These are phyloP conservation scores for Lactifluus subvellereus DNA, from an alignment of 768 basidiomycete species.

Conservation along the genomic window DNA sequence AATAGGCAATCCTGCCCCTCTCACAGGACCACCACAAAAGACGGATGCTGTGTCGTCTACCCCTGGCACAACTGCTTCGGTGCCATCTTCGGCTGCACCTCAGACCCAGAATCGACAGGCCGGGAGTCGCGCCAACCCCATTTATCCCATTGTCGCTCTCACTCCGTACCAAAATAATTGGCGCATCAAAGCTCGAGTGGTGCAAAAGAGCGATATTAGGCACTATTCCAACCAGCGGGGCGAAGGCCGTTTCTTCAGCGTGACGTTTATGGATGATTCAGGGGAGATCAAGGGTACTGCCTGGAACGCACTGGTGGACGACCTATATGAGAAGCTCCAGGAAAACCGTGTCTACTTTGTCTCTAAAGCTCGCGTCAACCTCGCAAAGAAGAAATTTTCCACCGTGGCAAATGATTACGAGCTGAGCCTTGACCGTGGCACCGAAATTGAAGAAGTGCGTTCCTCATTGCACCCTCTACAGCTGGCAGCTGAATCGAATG, in stretches of 20 bases:
- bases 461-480: background rate
- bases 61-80: conserved; percentile 26
- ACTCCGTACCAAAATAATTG: conserved; percentile 98
- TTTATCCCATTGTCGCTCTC: conserved; percentile 88
- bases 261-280: conserved; percentile 91
- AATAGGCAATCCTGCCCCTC: conserved; percentile 57
- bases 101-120: conserved; percentile 12
- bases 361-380: conserved; percentile 84
- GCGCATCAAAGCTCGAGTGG: conserved; percentile 95
- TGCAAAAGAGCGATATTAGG: conserved; percentile 81
- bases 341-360: conserved; percentile 92
- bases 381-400: conserved; percentile 96
- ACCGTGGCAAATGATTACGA: conserved; percentile 92
- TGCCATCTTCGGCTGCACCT: conserved; percentile 3
- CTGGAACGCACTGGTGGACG: conserved; percentile 83
- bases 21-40: conserved; percentile 24
- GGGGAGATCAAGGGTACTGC: conserved; percentile 88
- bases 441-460: conserved; percentile 78
- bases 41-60: conserved; percentile 29
- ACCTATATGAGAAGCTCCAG: conserved; percentile 75
- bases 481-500: background rate
- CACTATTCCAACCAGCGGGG: conserved; percentile 86
- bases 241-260: conserved; percentile 92
- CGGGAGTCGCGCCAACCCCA: conserved; percentile 30
- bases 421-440: conserved; percentile 74